Conservation (phyloP, 2,329 filamentous ascomycete species). For the Penicillium sp. region DNA sequence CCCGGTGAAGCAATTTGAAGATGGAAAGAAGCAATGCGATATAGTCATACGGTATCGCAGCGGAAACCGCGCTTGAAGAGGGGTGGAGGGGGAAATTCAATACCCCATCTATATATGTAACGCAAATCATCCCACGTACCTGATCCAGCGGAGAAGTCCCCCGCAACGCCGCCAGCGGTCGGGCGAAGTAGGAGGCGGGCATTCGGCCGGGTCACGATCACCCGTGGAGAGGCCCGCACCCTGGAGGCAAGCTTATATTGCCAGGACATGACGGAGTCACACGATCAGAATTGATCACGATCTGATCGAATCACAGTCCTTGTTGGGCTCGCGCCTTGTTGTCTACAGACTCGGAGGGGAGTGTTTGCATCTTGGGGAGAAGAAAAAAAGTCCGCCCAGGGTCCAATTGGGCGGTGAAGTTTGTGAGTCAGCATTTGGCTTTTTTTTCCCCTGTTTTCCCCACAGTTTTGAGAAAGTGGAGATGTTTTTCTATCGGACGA, state of each 20-base stretch:
- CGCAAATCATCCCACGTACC: constrained; percentile 32
- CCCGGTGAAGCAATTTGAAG: constrained; percentile 8
- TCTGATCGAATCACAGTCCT: background rate
- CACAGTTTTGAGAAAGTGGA: background rate
- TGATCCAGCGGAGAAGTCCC: constrained; percentile 30
- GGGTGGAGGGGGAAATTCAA: constrained; percentile 5
- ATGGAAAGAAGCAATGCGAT: constrained; percentile 6
- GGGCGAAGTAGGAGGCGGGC: constrained; percentile 31
- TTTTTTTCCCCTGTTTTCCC: background rate
- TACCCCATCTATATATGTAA: constrained; percentile 21
- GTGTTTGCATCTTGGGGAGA: constrained; percentile 5
- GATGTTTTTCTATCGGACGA: constrained; percentile 12
- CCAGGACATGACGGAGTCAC: constrained; percentile 33
- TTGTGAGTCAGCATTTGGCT: constrained; percentile 26
- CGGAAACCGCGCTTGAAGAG: background rate
- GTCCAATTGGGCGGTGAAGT: constrained; percentile 28
- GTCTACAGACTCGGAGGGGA: background rate
- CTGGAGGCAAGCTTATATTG: constrained; percentile 36
- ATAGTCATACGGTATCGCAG: constrained; percentile 7
- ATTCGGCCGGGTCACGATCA: constrained; percentile 36
- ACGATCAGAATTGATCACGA: background rate
- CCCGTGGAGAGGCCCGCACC: constrained; percentile 38
- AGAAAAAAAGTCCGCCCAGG: constrained; percentile 16
- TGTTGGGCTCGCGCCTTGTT: background rate
- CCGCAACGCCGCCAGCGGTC: constrained; percentile 25